Conservation (phyloP, 148 eudicot species). For the Mesembryanthemum crystallinum region DNA sequence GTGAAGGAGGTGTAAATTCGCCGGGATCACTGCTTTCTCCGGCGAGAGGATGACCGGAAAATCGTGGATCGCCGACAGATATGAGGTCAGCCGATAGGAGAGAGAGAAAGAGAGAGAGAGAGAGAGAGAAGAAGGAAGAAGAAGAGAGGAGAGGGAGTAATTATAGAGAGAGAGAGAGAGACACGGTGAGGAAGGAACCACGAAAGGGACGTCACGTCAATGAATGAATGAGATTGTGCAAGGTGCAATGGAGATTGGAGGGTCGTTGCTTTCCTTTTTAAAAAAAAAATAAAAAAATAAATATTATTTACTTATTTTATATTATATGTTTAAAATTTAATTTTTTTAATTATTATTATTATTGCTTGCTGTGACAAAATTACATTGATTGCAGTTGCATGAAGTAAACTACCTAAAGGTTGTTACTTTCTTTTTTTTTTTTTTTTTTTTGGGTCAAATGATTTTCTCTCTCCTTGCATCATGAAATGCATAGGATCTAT, state of each 20-base stretch:
- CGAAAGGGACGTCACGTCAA: slow-evolving; percentile 18
- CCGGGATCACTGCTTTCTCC: slow-evolving; percentile 12
- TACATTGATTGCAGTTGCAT: no score
- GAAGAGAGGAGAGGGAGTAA: not conserved
- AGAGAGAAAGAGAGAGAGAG: slow-evolving; percentile 20
- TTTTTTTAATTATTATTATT: no score
- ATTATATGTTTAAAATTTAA: no score
- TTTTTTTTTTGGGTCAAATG: no score
- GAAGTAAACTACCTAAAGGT: no score
- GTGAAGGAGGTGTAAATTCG: not conserved
- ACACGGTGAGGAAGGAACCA: slow-evolving; percentile 7
- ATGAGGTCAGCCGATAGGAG: slow-evolving; percentile 24
- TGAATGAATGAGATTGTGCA: not conserved
- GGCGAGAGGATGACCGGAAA: slow-evolving; percentile 16
- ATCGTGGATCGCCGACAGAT: slow-evolving; percentile 23
- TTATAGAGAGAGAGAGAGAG: not conserved
- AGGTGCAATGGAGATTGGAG: not conserved
- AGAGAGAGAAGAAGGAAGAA: not conserved
- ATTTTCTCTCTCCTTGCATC: no score
- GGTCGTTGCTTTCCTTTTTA: not conserved
- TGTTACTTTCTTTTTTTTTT: no score
- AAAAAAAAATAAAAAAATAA: no score
- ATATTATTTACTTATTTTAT: no score
- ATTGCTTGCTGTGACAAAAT: no score
- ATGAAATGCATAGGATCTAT: no score